Conservation (phyloP, 2,329 filamentous ascomycete genomes). For the Alternaria sp. region DNA sequence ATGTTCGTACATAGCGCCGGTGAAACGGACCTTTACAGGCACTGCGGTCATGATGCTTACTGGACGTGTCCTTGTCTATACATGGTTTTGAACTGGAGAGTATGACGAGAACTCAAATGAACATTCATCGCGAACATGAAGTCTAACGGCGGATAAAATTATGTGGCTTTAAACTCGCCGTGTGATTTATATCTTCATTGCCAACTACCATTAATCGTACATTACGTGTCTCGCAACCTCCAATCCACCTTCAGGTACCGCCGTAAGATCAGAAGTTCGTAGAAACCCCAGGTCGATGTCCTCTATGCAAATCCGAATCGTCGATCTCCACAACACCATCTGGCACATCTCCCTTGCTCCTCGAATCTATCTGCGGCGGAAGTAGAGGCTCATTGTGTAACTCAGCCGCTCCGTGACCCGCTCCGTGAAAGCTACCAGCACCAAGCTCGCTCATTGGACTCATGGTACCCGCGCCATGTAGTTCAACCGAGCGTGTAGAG, state of each 20-base stretch:
- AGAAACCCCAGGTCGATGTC: neutral
- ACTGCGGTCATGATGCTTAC: too few species aligned
- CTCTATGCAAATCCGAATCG: neutral
- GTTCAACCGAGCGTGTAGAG: neutral
- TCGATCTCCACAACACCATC: neutral
- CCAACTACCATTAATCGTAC: neutral
- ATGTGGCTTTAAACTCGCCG: neutral
- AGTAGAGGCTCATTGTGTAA: neutral
- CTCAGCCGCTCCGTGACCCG: neutral
- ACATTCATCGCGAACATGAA: neutral
- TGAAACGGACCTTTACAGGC: neutral
- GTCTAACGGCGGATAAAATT: neutral
- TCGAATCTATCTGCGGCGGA: neutral
- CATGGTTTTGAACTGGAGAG: neutral
- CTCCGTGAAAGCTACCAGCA: neutral
- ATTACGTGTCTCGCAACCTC: too few species aligned
- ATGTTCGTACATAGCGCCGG: neutral
- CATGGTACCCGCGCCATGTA: neutral
- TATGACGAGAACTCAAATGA: neutral
- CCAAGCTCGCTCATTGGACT: neutral
- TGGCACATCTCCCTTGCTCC: neutral
- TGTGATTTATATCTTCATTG: neutral
- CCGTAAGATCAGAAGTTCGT: neutral
- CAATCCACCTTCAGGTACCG: too few species aligned
- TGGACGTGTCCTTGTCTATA: neutral